Base-by-base conservation (phyloP, 1,284 basidiomycete genomes). In the Mrakiaceae sp. region DNA sequence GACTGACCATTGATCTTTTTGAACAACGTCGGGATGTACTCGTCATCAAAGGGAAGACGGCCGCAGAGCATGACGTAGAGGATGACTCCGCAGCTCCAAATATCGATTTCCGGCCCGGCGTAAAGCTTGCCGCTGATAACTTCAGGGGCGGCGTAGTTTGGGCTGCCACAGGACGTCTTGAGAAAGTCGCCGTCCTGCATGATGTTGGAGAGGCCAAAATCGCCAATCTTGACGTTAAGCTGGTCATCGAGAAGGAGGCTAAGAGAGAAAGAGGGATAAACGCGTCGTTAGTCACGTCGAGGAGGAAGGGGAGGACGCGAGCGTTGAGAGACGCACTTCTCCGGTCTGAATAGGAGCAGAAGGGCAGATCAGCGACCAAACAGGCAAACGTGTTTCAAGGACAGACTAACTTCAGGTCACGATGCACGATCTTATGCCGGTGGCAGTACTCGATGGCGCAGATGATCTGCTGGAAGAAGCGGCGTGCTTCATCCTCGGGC, bases 61-160 rank as follows among this genome's bases (percentile, higher is more conserved):
- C 93, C 93, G 72, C 88, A 93, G 5, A 97, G 81, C 85, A 97
- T 90, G 60, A 96, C 93, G 77, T 92, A 96, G 64, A 97, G 82
- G 71, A 97, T 96, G 47, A 96, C 92, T 0, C 93, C 93, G 66
- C 89, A 89, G 71, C 88, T 91, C 93, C 93, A 97, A n/a, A 96
- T 91, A 71, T 97, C 93, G 71, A 96, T 94, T 75, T 95, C 93
- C 0, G 93, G 92, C 0, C 93, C 93, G 1, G 90, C 91, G 73
- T 97, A 97, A 7, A 94, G 81, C 66, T 89, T 89, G 12, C 92
- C 92, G 39, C 87, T 83, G 70, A 97, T 95, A 70, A 97, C 93
- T 73, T 97, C 93, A 2, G 93, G 93, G 0, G 93, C 93, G 63
- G 93, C 93, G 71, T 97, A 97, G 76, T 97, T 96, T 0, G 93